Base-by-base conservation (phyloP, 352 stramenopile genomes). In the Phytophthora chlamydospora region DNA sequence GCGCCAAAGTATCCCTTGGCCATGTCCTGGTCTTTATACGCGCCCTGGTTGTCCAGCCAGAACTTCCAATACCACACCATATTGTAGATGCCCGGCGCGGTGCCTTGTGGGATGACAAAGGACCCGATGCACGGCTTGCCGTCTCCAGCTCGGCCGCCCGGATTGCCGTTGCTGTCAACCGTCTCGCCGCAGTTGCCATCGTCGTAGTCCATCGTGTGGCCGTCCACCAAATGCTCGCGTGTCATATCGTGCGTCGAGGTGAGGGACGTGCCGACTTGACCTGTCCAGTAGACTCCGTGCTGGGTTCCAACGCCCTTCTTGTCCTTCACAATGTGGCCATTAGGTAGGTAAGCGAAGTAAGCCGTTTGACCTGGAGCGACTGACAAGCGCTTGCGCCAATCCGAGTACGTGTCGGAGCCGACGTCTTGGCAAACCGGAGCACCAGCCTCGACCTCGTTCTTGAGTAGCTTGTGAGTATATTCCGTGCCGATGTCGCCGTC, bases 31-130 rank as follows among this genome's bases (percentile, higher is more conserved):
- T 88, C 80, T 10, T 78, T 66, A 56, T 89, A 89, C 13, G 58
- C 50, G n/a, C 34, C 35, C 47, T 75, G 60, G 46, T 85, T 71
- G 33, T 85, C 72, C 12, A 85, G 58, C 61, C 82, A 89, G 43
- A 85, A 89, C 42, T 75, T 85, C 80, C 80, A 89, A 62, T 85
- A 89, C 80, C 80, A 89, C 4, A 89, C 80, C 63, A 88, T 81
- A 19, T 73, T 78, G 63, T 86, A 89, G 31, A 81, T 65, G 7
- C 80, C 80, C 3, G 75, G 55, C 6, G 69, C 16, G 1, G 75
- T 89, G 29, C 74, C 76, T 9, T 32, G 46, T 2, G 80, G 77
- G 57, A 89, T 71, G 19, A 60, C 66, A 50, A 89, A 86, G 11
- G 66, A 63, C 12, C 80, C 75, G 46, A 90, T 76, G 41, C 80